A percentile compares a stretch with the other conserved stretches of the same genome.
These are phyloP conservation scores for Dichotomocladium elegans DNA, from an alignment of 371 early-diverging fungal genomes.

Conservation along the genomic window DNA sequence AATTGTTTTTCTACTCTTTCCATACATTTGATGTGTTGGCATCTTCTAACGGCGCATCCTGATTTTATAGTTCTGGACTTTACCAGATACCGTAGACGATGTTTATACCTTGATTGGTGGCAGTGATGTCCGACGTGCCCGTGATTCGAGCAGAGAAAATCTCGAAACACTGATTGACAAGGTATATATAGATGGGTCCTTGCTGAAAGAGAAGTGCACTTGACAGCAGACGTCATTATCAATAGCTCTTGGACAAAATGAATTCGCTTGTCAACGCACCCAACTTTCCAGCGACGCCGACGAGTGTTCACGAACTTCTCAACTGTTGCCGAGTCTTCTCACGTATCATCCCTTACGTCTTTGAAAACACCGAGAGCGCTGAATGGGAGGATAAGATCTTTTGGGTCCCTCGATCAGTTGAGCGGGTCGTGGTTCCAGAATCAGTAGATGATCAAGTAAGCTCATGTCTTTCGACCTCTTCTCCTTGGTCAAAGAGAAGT, in stretches of 20 bases:
- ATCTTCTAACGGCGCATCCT: not conserved
- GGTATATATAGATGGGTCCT: slow-evolving; percentile 35
- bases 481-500: not conserved
- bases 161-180: slow-evolving; percentile 68
- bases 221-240: not conserved
- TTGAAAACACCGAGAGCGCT: slow-evolving; percentile 56
- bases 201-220: not conserved
- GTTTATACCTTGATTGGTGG: slow-evolving; percentile 82
- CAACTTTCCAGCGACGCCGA: slow-evolving; percentile 49
- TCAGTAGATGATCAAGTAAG: not conserved
- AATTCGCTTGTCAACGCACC: slow-evolving; percentile 45
- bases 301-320: slow-evolving; percentile 57
- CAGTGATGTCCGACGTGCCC: slow-evolving; percentile 73
- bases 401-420: slow-evolving; percentile 56
- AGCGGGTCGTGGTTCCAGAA: slow-evolving; percentile 8
- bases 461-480: not conserved
- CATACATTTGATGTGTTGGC: not conserved
- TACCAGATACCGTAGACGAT: slow-evolving; percentile 83
- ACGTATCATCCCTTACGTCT: slow-evolving; percentile 78
- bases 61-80: slow-evolving; percentile 61
- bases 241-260: slow-evolving; percentile 53
- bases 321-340: slow-evolving; percentile 83
- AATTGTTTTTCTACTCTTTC: not conserved
- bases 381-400: slow-evolving; percentile 68
- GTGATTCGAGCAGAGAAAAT: slow-evolving; percentile 73